Conservation (phyloP, 345 rosid species). For the Arabidopsis thaliana region DNA sequence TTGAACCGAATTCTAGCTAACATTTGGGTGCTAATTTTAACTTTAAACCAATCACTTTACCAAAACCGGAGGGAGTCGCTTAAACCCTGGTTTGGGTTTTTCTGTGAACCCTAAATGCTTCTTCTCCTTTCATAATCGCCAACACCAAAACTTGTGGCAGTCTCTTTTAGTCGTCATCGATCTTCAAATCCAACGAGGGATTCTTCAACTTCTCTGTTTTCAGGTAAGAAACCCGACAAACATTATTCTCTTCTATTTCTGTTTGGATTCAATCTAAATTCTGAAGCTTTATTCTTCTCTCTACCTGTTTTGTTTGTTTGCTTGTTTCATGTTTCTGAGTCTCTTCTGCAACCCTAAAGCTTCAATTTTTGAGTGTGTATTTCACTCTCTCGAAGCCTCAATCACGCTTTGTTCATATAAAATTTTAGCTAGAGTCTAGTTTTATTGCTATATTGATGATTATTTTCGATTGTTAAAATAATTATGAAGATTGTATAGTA, state of each 20-base stretch:
- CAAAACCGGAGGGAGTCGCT: conserved; percentile 11
- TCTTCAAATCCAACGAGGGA: conserved; percentile 27
- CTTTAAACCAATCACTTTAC: background rate
- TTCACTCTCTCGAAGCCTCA: background rate
- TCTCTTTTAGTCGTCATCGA: conserved; percentile 4
- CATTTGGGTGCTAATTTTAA: background rate
- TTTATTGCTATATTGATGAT: background rate
- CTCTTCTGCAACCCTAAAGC: conserved; percentile 19
- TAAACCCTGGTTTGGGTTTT: conserved; percentile 18
- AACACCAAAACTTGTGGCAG: conserved; percentile 12
- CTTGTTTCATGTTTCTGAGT: conserved; percentile 13
- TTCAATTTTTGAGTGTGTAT: background rate
- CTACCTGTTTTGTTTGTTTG: background rate
- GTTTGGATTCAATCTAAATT: conserved; percentile 8
- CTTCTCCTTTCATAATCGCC: conserved; percentile 28
- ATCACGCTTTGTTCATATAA: background rate
- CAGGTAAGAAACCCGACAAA: conserved; percentile 21
- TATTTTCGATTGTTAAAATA: background rate
- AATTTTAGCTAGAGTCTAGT: background rate
- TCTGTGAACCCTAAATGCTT: conserved; percentile 25
- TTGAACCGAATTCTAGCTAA: background rate
- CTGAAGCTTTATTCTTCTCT: conserved; percentile 16
- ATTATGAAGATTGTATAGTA: background rate
- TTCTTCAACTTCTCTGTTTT: conserved; percentile 21
- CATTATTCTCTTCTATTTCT: background rate